Conservation (phyloP, 2,329 filamentous ascomycete genomes). For the Colletotrichum falcatum region DNA sequence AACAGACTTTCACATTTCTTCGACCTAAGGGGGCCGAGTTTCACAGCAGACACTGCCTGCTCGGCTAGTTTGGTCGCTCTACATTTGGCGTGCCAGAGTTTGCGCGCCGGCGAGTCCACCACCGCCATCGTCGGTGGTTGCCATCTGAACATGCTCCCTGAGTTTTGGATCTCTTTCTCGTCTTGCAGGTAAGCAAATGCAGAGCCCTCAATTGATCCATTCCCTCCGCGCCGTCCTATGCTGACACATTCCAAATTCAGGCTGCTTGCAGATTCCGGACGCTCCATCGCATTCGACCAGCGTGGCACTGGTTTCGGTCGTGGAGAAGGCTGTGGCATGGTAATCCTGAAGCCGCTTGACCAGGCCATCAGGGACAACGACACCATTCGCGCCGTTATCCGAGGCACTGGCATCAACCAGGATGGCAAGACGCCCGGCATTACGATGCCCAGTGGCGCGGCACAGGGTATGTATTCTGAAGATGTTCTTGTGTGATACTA, state of each 20-base stretch:
- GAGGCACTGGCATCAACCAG: conserved; percentile 63
- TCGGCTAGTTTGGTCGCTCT: conserved; percentile 63
- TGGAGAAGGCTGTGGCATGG: conserved; percentile 67
- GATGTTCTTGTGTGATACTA: too few relatives aligned
- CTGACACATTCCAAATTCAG: conserved; percentile 44
- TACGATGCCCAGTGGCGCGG: conserved; percentile 64
- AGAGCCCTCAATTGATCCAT: too few relatives aligned
- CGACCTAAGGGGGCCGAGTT: conserved; percentile 64
- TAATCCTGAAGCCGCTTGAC: conserved; percentile 68
- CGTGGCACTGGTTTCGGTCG: conserved; percentile 65
- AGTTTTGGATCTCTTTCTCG: conserved; percentile 60
- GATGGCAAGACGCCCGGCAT: conserved; percentile 69
- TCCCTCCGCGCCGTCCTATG: neutral
- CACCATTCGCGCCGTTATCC: conserved; percentile 63
- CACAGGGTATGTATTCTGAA: conserved; percentile 53
- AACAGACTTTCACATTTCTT: conserved; percentile 68
- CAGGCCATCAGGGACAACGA: conserved; percentile 68
- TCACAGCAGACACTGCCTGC: conserved; percentile 65
- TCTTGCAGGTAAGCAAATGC: conserved; percentile 53
- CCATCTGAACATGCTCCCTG: conserved; percentile 60
- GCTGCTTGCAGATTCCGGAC: conserved; percentile 64
- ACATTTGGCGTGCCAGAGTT: conserved; percentile 62
- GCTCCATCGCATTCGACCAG: conserved; percentile 56
- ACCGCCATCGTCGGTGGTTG: conserved; percentile 61
- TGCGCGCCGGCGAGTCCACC: conserved; percentile 59